phyloP scores from a whole-genome alignment of 2,329 filamentous ascomycete species.

The Phoma sp. region DNA sequence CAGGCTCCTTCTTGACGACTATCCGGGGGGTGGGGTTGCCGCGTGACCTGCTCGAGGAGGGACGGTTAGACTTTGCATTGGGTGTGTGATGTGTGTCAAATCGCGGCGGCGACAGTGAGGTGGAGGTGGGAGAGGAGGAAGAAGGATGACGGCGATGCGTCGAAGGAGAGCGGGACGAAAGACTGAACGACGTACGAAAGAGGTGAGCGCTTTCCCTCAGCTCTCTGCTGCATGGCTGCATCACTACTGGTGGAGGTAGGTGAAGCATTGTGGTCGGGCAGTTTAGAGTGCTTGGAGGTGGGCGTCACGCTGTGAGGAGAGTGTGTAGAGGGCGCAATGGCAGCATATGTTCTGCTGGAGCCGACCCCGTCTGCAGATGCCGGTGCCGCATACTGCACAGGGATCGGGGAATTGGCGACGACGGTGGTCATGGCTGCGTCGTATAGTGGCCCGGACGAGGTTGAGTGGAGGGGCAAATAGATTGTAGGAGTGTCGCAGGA shows the following conservation, averaged over 20 bases:
- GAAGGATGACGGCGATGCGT: constrained; percentile 22
- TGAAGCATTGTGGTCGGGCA: constrained; percentile 49
- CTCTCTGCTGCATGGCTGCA: constrained; percentile 47
- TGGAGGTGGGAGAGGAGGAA: constrained; percentile 34
- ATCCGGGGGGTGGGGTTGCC: constrained; percentile 72
- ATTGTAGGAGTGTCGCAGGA: constrained; percentile 48
- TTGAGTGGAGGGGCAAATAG: constrained; percentile 29
- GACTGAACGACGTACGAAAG: constrained; percentile 56
- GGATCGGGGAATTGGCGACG: constrained; percentile 53
- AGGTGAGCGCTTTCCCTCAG: constrained; percentile 62
- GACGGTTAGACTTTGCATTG: constrained; percentile 45
- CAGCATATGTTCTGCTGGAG: constrained; percentile 53
- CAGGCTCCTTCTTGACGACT: constrained; percentile 93
- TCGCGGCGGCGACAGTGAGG: constrained; percentile 39
- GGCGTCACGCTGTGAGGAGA: constrained; percentile 50
- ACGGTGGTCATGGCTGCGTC: constrained; percentile 55
- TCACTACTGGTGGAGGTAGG: constrained; percentile 50
- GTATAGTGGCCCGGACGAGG: constrained; percentile 26
- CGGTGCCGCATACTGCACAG: constrained; percentile 49
- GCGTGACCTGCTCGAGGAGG: constrained; percentile 58
- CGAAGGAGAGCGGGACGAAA: constrained; percentile 34
- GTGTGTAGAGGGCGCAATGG: constrained; percentile 54
- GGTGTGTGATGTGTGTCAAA: constrained; percentile 20
- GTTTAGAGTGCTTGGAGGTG: constrained; percentile 45
- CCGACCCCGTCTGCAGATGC: constrained; percentile 46